These are phyloP conservation scores for Saturnispora galanensis DNA, from an alignment of 805 yeast genomes.

Conservation along the genomic window DNA sequence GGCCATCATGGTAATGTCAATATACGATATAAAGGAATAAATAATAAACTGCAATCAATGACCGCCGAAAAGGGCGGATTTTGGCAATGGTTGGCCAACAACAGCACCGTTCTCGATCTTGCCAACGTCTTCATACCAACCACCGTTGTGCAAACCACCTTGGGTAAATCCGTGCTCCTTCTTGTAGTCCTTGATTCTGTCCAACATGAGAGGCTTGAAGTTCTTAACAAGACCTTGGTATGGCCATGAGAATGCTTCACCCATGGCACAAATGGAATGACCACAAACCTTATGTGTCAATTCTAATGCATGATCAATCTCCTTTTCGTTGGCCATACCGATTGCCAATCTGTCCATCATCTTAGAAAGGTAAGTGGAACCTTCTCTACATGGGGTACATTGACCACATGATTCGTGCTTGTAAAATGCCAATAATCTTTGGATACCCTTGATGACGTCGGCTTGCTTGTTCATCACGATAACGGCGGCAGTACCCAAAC, in stretches of 20 bases:
- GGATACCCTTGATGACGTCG: conserved; percentile 77
- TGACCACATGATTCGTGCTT: conserved; percentile 93
- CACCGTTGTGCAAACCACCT: conserved; percentile 47
- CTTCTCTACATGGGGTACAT: conserved; percentile 93
- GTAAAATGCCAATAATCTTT: conserved; percentile 74
- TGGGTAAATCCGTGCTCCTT: conserved; percentile 29
- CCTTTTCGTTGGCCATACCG: conserved; percentile 75
- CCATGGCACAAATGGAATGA: conserved; percentile 85
- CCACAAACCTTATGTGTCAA: conserved; percentile 83
- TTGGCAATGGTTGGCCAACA: conserved; percentile 48
- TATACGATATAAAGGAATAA: conserved; percentile 3
- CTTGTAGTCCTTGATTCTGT: conserved; percentile 58
- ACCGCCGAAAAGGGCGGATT: conserved; percentile 26
- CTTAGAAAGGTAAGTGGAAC: conserved; percentile 75
- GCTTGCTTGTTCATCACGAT: conserved; percentile 85
- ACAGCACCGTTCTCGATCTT: conserved; percentile 54
- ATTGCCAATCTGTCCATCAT: conserved; percentile 74
- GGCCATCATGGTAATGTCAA: neutral
- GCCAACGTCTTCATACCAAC: conserved; percentile 57
- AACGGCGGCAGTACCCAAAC: conserved; percentile 89
- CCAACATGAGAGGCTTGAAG: conserved; percentile 74
- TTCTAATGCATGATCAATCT: conserved; percentile 78
- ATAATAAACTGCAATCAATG: conserved; percentile 10
- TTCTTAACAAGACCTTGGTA: conserved; percentile 80
- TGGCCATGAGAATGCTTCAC: conserved; percentile 94